Base-by-base conservation (phyloP, 495 filamentous ascomycete species). In the Pyrenula massariospora region DNA sequence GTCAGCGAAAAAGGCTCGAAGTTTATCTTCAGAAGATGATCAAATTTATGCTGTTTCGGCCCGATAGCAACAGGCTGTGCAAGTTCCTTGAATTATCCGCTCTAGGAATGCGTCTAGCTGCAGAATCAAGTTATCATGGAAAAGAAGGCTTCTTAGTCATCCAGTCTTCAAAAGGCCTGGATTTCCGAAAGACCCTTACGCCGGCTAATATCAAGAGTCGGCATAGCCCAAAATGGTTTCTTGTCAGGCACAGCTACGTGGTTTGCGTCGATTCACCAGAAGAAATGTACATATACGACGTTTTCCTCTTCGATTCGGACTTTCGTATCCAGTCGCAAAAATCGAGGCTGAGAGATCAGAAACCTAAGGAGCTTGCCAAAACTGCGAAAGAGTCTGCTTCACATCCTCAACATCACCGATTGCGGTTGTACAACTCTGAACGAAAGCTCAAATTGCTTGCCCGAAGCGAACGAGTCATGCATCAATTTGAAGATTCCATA, bases 251-350 rank as follows among this genome's bases (percentile, higher is more conserved):
- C 66, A 95, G 89, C 68, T 99, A 97, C 62, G 84, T 99, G 56
- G 92, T 95, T 56, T 97, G 94, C 60, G 91, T 97, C 48, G 91
- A 99, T 66, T 96, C 91, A 0, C 93, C 93, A 11, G 92, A 97
- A 62, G 92, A 91, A 61, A 95, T 96, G 91, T 94, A 95, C 65
- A 95, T 97, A 48, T 97, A 96, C 65, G 93, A 99, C 72, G 93
- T 97, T 59, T 96, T 97, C 65, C 78, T 99, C 10, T 87, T 96
- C 21, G 93, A 99, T 63, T 73, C 87, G 0, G 79, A 83, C 57
- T 99, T 96, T 68, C 75, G 79, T 36, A 80, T 95, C 23, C 80
- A 89, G 53, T 81, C 87, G 25, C 86, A 86, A 63, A 78, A 76
- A 59, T 72, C 76, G 57, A 75, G 73, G 50, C 67, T 84, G 22